phyloP scores from a whole-genome alignment of 805 yeast genomes.

The Candida ovalis region DNA sequence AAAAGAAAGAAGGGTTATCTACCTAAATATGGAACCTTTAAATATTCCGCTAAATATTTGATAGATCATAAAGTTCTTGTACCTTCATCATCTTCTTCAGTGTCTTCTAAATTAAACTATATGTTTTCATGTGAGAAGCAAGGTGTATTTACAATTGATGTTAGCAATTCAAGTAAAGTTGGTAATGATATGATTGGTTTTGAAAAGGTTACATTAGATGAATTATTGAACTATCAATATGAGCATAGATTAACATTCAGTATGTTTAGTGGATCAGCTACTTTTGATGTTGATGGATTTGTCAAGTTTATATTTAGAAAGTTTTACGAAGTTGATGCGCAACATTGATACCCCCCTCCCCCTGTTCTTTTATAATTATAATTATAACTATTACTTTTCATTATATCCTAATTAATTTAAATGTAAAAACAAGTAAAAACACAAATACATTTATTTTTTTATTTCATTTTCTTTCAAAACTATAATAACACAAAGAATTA shows the following conservation, averaged over 20 bases:
- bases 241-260: constrained; percentile 53
- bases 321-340: constrained; percentile 51
- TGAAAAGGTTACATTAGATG: constrained; percentile 61
- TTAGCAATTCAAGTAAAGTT: constrained; percentile 45
- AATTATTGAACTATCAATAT: constrained; percentile 68
- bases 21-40: constrained; percentile 74
- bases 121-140: constrained; percentile 72
- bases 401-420: too few species aligned
- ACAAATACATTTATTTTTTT: too few species aligned
- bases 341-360: neutral
- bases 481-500: too few species aligned
- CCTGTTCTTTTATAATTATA: too few species aligned
- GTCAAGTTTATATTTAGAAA: constrained; percentile 68
- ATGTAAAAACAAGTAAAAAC: too few species aligned
- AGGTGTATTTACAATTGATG: constrained; percentile 71
- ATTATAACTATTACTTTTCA: too few species aligned
- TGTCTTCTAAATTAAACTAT: constrained; percentile 65
- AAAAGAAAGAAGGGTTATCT: constrained; percentile 61
- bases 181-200: constrained; percentile 30
- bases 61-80: constrained; percentile 67
- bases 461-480: too few species aligned
- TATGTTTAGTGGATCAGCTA: constrained; percentile 64
- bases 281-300: constrained; percentile 64
- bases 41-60: constrained; percentile 70
- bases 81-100: constrained; percentile 41